Base-by-base conservation (phyloP, 768 basidiomycete genomes). In the Pulveroboletus sp. region DNA sequence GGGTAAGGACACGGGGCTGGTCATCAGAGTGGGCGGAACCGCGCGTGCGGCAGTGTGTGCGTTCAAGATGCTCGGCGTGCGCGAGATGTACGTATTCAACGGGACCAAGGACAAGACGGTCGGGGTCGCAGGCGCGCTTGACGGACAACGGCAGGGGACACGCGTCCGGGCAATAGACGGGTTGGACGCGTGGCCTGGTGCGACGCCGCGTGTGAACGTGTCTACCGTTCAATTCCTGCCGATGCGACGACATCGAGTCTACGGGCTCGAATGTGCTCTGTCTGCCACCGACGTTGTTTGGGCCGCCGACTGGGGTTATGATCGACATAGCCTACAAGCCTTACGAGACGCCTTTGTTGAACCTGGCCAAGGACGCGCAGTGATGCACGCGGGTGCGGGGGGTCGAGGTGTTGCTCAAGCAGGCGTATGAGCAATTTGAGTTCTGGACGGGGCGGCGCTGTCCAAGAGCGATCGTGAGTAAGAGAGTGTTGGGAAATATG, bases 241-340 rank as follows among this genome's bases (percentile, higher is more conserved):
- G n/a, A n/a, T n/a, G n/a, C n/a, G n/a, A n/a, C n/a, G n/a, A n/a
- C n/a, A n/a, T n/a, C n/a, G n/a, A n/a, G n/a, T n/a, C n/a, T n/a
- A n/a, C n/a, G n/a, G n/a, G n/a, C n/a, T n/a, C n/a, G n/a, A n/a
- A n/a, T n/a, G n/a, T n/a, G n/a, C n/a, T n/a, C n/a, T n/a, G n/a
- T n/a, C n/a, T n/a, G n/a, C n/a, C n/a, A n/a, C n/a, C n/a, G 8
- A 69, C 73, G 13, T 62, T 96, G 19, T 86, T 92, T 56, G 65
- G 69, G 0, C 72, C 72, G 1, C 73, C 75, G n/a, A 86, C 85
- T 1, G 83, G 83, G 3, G 79, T 88, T 3, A 85, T 93, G 11
- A 76, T 98, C 11, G 96, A 99, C 59, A 89, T 96, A 86, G 93
- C 94, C 17, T 98, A 97, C 67, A 86, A 85, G 58, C 96, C 94